phyloP scores from a whole-genome alignment of 2,329 filamentous ascomycete species.

The Neocucurbitaria cava region DNA sequence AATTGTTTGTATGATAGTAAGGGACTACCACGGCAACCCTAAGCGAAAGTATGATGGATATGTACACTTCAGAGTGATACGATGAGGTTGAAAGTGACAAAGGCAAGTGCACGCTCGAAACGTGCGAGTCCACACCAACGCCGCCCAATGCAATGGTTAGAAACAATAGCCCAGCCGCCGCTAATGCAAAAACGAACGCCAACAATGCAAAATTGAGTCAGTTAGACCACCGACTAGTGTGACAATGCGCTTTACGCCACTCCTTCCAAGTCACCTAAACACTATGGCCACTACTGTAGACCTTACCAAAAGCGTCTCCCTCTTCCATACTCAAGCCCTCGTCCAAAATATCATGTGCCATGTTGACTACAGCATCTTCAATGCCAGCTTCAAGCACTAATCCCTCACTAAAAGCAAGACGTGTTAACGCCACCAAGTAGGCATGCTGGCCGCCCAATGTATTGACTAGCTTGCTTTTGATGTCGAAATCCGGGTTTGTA shows the following conservation, averaged over 20 bases:
- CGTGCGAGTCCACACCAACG: background rate
- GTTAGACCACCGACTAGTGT: background rate
- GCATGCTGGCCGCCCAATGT: conserved; percentile 79
- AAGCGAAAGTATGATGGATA: too few species aligned
- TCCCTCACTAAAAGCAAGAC: conserved; percentile 86
- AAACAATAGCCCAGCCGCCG: background rate
- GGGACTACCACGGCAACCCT: too few species aligned
- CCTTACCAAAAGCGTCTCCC: conserved; percentile 64
- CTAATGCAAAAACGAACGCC: background rate
- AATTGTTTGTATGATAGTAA: too few species aligned
- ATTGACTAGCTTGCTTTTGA: conserved; percentile 73
- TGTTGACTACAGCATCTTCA: conserved; percentile 77
- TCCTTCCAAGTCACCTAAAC: background rate
- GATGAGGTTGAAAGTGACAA: too few species aligned
- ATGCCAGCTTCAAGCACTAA: conserved; percentile 78
- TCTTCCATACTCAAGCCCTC: conserved; percentile 81
- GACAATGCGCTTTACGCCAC: background rate
- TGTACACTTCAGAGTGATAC: too few species aligned
- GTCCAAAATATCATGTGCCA: conserved; percentile 83
- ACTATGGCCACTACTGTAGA: conserved; percentile 28
- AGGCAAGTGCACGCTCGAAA: background rate
- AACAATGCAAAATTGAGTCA: background rate
- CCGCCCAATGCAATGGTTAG: background rate
- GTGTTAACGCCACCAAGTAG: conserved; percentile 79
- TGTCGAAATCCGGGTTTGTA: conserved; percentile 68